Percentiles rank a stretch among this genome's conserved stretches.
Evolutionary conservation across 73 alveolate genomes (phyloP).

Genomic region (Paramecium sexaurelia): DNA sequence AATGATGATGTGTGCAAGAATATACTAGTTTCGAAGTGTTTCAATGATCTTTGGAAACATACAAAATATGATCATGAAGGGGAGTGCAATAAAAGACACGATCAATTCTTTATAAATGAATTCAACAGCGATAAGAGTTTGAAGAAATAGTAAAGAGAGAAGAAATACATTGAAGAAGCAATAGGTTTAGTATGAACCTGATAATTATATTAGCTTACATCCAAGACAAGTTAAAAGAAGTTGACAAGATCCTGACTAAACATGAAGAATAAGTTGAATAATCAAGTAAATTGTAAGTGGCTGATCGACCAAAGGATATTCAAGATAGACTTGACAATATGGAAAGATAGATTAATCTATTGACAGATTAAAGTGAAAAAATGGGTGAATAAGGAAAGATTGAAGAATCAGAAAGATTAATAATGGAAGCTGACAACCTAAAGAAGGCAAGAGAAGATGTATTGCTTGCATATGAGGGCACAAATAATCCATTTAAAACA

Average conservation of each 20-base stretch:
- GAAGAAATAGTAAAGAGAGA: conserved; percentile 25
- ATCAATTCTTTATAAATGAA: conserved; percentile 32
- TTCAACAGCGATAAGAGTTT: background rate
- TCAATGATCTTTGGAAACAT: conserved; percentile 58
- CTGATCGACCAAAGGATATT: conserved; percentile 47
- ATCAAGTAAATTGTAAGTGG: conserved; percentile 36
- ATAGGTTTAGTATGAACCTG: conserved; percentile 56
- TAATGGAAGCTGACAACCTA: conserved; percentile 24
- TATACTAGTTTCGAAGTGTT: background rate
- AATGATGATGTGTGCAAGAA: conserved; percentile 58
- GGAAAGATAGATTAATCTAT: conserved; percentile 48
- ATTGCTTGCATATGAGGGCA: conserved; percentile 28
- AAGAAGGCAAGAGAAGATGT: conserved; percentile 58
- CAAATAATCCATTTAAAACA: conserved; percentile 54
- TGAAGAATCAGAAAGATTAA: background rate
- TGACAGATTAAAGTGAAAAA: conserved; percentile 47
- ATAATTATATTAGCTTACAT: conserved; percentile 23
- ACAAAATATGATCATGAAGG: conserved; percentile 59
- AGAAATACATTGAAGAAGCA: conserved; percentile 38
- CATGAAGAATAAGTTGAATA: conserved; percentile 55
- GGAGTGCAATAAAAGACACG: conserved; percentile 31
- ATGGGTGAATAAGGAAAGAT: conserved; percentile 55
- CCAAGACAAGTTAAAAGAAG: conserved; percentile 43
- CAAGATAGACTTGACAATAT: conserved; percentile 38
- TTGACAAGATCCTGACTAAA: conserved; percentile 34